These are phyloP conservation scores for Colletotrichum sp. DNA, from an alignment of 2,329 filamentous ascomycete species.

Conservation along the genomic window DNA sequence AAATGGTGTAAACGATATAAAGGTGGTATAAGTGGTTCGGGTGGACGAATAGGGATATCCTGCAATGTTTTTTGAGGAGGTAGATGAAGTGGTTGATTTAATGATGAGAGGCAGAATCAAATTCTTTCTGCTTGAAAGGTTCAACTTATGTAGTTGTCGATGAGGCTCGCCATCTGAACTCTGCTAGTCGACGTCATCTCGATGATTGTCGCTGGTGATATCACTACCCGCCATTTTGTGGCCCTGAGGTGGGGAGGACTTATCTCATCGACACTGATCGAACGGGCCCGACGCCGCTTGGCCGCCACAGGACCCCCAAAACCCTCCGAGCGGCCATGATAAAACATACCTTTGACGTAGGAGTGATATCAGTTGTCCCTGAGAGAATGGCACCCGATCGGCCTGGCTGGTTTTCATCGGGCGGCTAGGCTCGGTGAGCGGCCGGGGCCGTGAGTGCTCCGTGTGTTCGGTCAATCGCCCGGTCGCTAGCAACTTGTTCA, in stretches of 20 bases:
- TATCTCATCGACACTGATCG: constrained; percentile 18
- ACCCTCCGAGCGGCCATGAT: not conserved
- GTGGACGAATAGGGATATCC: too few species aligned
- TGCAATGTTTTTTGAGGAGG: not conserved
- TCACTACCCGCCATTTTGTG: constrained; percentile 21
- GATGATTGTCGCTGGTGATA: constrained; percentile 16
- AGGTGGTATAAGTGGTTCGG: not conserved
- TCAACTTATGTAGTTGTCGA: constrained; percentile 12
- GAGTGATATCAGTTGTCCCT: constrained; percentile 12
- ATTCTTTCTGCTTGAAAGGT: not conserved
- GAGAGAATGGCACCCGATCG: not conserved
- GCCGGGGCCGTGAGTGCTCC: not conserved
- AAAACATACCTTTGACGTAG: constrained; percentile 9
- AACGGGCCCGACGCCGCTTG: not conserved
- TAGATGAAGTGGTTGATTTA: not conserved
- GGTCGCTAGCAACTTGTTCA: not conserved
- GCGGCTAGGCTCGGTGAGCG: not conserved
- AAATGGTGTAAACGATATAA: not conserved
- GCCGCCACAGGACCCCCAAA: not conserved
- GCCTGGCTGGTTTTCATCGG: not conserved
- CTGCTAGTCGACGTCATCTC: constrained; percentile 17
- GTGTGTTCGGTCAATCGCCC: not conserved
- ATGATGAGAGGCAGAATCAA: not conserved
- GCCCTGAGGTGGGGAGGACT: constrained; percentile 9
- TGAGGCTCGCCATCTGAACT: constrained; percentile 7